Evolutionary conservation across 2,329 filamentous ascomycete species (phyloP), one percentile per base, ranked within the genome.

Genomic region (Penicillium sp.): DNA sequence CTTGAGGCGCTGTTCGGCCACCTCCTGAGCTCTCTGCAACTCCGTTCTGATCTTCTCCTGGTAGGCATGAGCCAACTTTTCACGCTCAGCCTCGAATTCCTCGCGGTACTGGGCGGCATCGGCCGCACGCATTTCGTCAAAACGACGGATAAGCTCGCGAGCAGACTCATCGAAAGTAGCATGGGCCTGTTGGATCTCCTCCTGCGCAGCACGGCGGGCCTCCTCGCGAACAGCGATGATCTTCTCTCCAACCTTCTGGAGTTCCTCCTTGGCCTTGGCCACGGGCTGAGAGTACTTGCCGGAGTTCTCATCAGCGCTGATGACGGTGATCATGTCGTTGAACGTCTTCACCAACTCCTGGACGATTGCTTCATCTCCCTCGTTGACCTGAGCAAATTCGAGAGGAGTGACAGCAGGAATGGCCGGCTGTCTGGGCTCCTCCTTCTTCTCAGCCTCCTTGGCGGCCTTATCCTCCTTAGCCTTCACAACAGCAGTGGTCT

Each of bases 341-440:
- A 98, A 79, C 73, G 95, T 91, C 73, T 88, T 91, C 52, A 95
- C 88, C 5, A 98, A 77, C 63, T 97, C 88, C 70, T 96, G 89
- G 22, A 97, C 87, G 31, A 95, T 79, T 24, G 88, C 87, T 66
- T 97, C 91, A 52, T 83, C 81, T 46, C 86, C 88, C 61, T 88
- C 80, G 46, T 81, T 77, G 22, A 94, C 79, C 44, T 79, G 78
- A 51, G 96, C 74, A 53, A 89, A 82, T 64, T 95, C 87, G n/a
- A n/a, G n/a, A 59, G 97, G 88, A 15, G 82, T 81, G 53, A 82
- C 73, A 37, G 84, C 79, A 50, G 69, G 43, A 51, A 69, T 59
- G 26, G 66, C 66, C 21, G 71, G 68, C 43, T 69, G 60, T 43
- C 65, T 64, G 44, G 69, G 59, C 53, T 72, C 65, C 51, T 70